Evolutionary conservation across 495 filamentous ascomycete genomes (phyloP), one percentile per base, ranked within the genome.

Genomic region (Filosporella fistucella): DNA sequence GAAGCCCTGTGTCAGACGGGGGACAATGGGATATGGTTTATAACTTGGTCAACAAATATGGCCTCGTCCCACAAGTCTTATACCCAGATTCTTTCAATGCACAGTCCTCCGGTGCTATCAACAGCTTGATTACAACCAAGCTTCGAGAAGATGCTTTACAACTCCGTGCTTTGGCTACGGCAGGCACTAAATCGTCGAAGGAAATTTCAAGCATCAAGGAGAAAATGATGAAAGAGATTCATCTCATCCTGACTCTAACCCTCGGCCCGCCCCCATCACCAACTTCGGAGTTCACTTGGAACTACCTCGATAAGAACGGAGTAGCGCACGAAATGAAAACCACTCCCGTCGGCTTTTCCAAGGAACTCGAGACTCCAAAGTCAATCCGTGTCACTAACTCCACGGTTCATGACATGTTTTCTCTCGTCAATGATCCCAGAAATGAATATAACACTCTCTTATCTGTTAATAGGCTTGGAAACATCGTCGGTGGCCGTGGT

Each of bases 1-100:
- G 68, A 6, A 69, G 72, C 12, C 87, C 89, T 0, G 80, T 93
- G 20, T 74, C 71, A 13, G 89, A 95, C 61, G 89, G 89, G 36
- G 89, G 89, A 1, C 89, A 95, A 57, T 95, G 86, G 87, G 89
- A 95, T 63, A 94, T 95, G 88, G 81, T 88, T 16, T 86, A 83
- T 34, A 95, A 93, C 52, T 67, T 95, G 12, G 86, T 93, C 14
- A 57, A 77, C 39, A 95, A 95, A 67, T 95, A 93, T 52, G 89
- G 89, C 20, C 74, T 94, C 16, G 77, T 91, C 1, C 89, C 89
- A 23, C 86, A 93, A 62, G 63, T 68, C 0, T 64, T 94, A 4
- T 94, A 91, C 52, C 88, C 89, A 0, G 89, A 95, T 59, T 76
- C 72, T 32, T 89, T 73, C 69, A 50, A 49, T 16, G 86, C 89